Percentiles rank a stretch among this genome's conserved stretches.
Evolutionary conservation across 371 early-diverging fungal genomes (phyloP).

Genomic region (Blastocladiella emersonii): DNA sequence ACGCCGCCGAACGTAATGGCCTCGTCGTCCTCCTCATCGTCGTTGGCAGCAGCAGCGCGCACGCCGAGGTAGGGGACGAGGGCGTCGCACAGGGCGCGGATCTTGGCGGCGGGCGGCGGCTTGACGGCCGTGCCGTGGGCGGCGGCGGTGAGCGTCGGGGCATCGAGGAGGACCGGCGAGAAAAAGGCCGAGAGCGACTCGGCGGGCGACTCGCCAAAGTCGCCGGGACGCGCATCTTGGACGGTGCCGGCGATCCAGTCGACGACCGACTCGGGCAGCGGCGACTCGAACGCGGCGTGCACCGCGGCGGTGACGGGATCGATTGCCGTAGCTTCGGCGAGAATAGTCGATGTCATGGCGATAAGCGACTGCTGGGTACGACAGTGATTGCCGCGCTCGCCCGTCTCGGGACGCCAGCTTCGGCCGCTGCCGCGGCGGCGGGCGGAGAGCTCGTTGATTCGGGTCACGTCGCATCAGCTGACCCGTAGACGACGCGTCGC

Average conservation of each 20-base stretch:
- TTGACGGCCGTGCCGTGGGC: slow-evolving; percentile 6
- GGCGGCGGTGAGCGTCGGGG: slow-evolving; percentile 22
- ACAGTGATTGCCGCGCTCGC: no score
- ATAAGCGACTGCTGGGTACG: no score
- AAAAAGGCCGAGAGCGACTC: slow-evolving; percentile 59
- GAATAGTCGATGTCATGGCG: no score
- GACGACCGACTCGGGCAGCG: slow-evolving; percentile 55
- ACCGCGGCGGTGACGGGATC: not conserved
- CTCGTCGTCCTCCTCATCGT: not conserved
- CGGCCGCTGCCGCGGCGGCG: no score
- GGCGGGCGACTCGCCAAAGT: slow-evolving; percentile 31
- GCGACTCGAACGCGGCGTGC: not conserved
- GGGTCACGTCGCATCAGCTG: no score
- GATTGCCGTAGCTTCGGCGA: no score
- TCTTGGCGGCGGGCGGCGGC: slow-evolving; percentile 6
- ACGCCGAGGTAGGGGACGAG: slow-evolving; percentile 13
- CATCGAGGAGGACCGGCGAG: slow-evolving; percentile 68
- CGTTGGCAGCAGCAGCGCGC: slow-evolving; percentile 16
- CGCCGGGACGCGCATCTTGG: slow-evolving; percentile 40
- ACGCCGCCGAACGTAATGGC: no score
- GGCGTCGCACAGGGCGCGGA: slow-evolving; percentile 18
- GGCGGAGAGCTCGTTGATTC: no score
- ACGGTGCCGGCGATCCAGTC: slow-evolving; percentile 75
- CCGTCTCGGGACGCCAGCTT: no score
- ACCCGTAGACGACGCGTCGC: no score